Conservation (phyloP, 2,329 filamentous ascomycete genomes). For the Zymoseptoria tritici region DNA sequence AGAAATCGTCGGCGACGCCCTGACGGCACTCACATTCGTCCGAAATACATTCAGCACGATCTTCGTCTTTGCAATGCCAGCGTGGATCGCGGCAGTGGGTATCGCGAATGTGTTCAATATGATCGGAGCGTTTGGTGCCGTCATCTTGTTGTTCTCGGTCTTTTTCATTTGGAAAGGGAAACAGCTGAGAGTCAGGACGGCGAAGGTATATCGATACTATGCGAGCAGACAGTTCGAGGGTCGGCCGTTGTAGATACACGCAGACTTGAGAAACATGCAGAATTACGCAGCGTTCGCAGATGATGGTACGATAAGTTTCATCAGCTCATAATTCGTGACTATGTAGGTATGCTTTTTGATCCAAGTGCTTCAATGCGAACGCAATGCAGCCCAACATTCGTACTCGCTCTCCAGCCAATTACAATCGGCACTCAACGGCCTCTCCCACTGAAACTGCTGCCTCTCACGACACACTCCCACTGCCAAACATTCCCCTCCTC, state of each 20-base stretch:
- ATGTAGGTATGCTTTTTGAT: background rate
- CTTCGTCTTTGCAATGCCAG: conserved; percentile 41
- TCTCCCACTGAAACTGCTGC: conserved; percentile 11
- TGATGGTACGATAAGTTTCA: background rate
- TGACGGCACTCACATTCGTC: conserved; percentile 40
- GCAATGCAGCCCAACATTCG: background rate
- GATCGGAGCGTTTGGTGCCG: conserved; percentile 31
- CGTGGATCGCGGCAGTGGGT: conserved; percentile 36
- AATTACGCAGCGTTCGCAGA: background rate
- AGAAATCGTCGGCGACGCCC: conserved; percentile 42
- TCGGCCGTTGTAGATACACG: conserved; percentile 14
- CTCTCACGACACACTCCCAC: conserved; percentile 30
- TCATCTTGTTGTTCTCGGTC: conserved; percentile 24
- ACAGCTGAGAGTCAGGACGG: conserved; percentile 25
- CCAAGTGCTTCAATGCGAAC: background rate
- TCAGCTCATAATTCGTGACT: background rate
- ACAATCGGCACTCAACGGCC: conserved; percentile 8
- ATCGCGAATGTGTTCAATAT: conserved; percentile 37
- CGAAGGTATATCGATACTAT: conserved; percentile 31
- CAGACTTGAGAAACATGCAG: background rate
- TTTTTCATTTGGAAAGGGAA: conserved; percentile 33
- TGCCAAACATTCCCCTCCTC: conserved; percentile 72
- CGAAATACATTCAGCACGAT: conserved; percentile 39
- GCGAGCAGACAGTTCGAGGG: conserved; percentile 29
- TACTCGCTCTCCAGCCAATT: background rate